phyloP scores from a whole-genome alignment of 805 yeast genomes.

The Saccharomycopsis fermentans region DNA sequence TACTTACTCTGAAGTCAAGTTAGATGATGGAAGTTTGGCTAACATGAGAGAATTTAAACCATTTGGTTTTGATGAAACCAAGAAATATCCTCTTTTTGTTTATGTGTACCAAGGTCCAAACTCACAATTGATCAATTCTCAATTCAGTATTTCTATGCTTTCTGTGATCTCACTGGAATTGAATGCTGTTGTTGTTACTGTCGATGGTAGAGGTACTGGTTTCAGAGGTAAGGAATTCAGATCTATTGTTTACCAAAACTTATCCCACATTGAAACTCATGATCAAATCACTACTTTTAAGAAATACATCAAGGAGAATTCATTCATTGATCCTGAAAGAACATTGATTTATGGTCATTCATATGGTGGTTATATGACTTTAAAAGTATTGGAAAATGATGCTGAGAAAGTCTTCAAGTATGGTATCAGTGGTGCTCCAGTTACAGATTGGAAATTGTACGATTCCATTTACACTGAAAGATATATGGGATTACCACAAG shows the following conservation, averaged over 20 bases:
- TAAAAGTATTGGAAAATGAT: conserved; percentile 66
- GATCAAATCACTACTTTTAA: conserved; percentile 87
- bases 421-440: conserved; percentile 82
- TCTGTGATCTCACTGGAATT: conserved; percentile 67
- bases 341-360: conserved; percentile 86
- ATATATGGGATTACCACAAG: conserved; percentile 49
- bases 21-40: conserved; percentile 36
- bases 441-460: conserved; percentile 65
- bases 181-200: conserved; percentile 81
- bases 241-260: conserved; percentile 65
- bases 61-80: conserved; percentile 46
- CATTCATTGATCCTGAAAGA: conserved; percentile 39
- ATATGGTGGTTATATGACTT: conserved; percentile 70
- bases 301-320: conserved; percentile 39
- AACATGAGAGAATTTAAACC: conserved; percentile 76
- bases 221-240: conserved; percentile 73
- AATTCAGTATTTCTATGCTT: conserved; percentile 56
- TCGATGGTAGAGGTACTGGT: conserved; percentile 97
- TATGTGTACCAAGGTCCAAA: conserved; percentile 95
- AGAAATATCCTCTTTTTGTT: conserved; percentile 67
- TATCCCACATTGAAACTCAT: conserved; percentile 72
- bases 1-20: conserved; percentile 41
- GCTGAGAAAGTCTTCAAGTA: conserved; percentile 51
- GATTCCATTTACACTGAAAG: conserved; percentile 77
- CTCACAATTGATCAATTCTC: conserved; percentile 67